phyloP scores from a whole-genome alignment of 1,284 basidiomycete species.

The Schizopora paradoxa region DNA sequence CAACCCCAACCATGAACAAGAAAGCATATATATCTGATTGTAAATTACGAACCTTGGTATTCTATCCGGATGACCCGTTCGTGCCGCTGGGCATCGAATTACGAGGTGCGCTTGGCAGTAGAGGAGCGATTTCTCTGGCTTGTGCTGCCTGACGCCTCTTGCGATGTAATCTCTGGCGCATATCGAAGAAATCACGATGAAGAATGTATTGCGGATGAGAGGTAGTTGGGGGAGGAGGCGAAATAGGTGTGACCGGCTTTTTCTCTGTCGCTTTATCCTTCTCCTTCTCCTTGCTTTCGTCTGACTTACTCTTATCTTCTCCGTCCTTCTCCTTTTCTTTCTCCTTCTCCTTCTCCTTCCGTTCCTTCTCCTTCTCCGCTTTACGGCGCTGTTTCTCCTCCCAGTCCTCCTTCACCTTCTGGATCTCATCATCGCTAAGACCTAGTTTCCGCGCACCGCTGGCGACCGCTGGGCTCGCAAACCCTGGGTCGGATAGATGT shows the following conservation, averaged over 20 bases:
- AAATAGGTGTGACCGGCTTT: conserved; percentile 22
- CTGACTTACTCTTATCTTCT: conserved; percentile 29
- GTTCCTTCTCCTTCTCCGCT: conserved; percentile 30
- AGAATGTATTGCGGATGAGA: conserved; percentile 50
- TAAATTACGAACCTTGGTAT: background rate
- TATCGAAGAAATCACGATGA: conserved; percentile 58
- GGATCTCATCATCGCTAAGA: conserved; percentile 62
- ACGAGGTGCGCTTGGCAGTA: conserved; percentile 45
- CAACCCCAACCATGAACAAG: background rate
- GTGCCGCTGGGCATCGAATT: conserved; percentile 14
- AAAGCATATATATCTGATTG: background rate
- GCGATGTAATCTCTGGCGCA: conserved; percentile 54
- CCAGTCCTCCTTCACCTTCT: conserved; percentile 71
- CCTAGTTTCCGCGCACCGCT: conserved; percentile 37
- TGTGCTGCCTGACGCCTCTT: conserved; percentile 50
- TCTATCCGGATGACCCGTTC: background rate
- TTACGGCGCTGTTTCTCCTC: conserved; percentile 53
- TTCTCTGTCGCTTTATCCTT: conserved; percentile 25
- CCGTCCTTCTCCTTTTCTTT: conserved; percentile 32
- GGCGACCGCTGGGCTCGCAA: conserved; percentile 53
- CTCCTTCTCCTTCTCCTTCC: conserved; percentile 48
- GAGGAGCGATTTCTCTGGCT: conserved; percentile 51
- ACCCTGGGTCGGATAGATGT: conserved; percentile 66
- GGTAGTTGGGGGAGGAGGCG: conserved; percentile 26
- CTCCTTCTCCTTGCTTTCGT: conserved; percentile 27